phyloP scores from a whole-genome alignment of 2,329 filamentous ascomycete genomes.

The Xylariomycetidae sp. region DNA sequence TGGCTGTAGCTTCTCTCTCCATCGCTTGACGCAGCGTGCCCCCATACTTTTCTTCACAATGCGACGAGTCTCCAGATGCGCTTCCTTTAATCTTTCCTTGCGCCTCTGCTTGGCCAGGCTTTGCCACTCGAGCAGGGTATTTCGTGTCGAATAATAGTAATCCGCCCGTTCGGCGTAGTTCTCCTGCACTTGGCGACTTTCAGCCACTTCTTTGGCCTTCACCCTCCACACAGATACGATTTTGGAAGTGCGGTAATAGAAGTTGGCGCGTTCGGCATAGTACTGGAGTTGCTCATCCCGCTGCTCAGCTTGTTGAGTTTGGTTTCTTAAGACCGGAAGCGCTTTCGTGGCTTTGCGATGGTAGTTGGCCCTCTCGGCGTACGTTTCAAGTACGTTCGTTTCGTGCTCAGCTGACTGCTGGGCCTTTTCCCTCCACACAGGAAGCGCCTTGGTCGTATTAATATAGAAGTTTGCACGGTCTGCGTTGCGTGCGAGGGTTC shows the following conservation, averaged over 20 bases:
- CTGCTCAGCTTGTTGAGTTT: slow-evolving; percentile 12
- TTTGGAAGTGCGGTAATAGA: slow-evolving; percentile 20
- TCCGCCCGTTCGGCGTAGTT: slow-evolving; percentile 21
- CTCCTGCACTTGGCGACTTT: slow-evolving; percentile 17
- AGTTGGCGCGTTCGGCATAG: slow-evolving; percentile 23
- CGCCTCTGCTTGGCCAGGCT: slow-evolving; percentile 20
- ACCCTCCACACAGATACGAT: slow-evolving; percentile 22
- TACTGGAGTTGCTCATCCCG: slow-evolving; percentile 16
- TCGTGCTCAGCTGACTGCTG: slow-evolving; percentile 9
- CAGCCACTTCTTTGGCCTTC: slow-evolving; percentile 11
- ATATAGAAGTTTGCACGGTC: slow-evolving; percentile 23
- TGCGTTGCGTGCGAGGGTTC: no score
- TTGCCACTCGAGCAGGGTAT: slow-evolving; percentile 19
- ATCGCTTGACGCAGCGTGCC: slow-evolving; percentile 21
- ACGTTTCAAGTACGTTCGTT: slow-evolving; percentile 16
- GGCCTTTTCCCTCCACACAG: slow-evolving; percentile 21
- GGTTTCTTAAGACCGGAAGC: slow-evolving; percentile 16
- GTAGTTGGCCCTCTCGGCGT: slow-evolving; percentile 22
- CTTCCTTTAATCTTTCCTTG: slow-evolving; percentile 25
- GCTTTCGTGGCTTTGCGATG: slow-evolving; percentile 19
- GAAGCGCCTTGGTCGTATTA: slow-evolving; percentile 19
- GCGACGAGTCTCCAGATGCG: slow-evolving; percentile 27
- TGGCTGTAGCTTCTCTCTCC: slow-evolving; percentile 21
- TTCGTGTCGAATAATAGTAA: slow-evolving; percentile 23
- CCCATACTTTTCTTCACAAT: slow-evolving; percentile 28